Percentiles rank a stretch among this genome's conserved stretches.
Conservation (phyloP, 2,329 filamentous ascomycete genomes). For the Aspergillus sp. region DNA sequence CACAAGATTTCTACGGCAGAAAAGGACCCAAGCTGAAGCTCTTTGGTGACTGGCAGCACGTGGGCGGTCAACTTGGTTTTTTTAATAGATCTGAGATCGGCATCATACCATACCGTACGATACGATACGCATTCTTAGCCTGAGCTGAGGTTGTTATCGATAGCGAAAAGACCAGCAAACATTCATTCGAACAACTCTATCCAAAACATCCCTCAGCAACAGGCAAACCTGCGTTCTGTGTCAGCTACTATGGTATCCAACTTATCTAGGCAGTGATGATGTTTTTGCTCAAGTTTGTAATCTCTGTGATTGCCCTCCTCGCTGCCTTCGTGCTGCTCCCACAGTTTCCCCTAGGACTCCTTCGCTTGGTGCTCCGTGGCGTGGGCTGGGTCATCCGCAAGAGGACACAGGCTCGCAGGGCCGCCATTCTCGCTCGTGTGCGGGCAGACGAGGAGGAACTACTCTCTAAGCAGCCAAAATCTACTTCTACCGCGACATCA, state of each 20-base stretch:
- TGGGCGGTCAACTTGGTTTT: slow-evolving; percentile 11
- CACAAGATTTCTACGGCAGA: slow-evolving; percentile 13
- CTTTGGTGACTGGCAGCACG: slow-evolving; percentile 10
- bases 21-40: slow-evolving; percentile 3
- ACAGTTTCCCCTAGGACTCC: slow-evolving; percentile 36
- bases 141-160: slow-evolving; percentile 16
- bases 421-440: slow-evolving; percentile 57
- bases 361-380: slow-evolving; percentile 43
- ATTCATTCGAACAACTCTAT: slow-evolving; percentile 7
- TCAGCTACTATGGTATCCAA: slow-evolving; percentile 7
- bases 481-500: slow-evolving; percentile 23
- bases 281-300: slow-evolving; percentile 36
- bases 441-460: slow-evolving; percentile 48
- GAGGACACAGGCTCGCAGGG: slow-evolving; percentile 66
- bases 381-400: slow-evolving; percentile 66
- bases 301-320: slow-evolving; percentile 39
- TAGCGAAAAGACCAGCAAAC: slow-evolving; percentile 20
- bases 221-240: neutral
- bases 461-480: slow-evolving; percentile 31
- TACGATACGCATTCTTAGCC: neutral
- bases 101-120: neutral
- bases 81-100: neutral
- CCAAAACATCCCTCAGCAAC: slow-evolving; percentile 2
- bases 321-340: slow-evolving; percentile 41
- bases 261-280: slow-evolving; percentile 33